These are phyloP conservation scores for Solanum hybrid DNA, from an alignment of 305 asterid species.

Conservation along the genomic window DNA sequence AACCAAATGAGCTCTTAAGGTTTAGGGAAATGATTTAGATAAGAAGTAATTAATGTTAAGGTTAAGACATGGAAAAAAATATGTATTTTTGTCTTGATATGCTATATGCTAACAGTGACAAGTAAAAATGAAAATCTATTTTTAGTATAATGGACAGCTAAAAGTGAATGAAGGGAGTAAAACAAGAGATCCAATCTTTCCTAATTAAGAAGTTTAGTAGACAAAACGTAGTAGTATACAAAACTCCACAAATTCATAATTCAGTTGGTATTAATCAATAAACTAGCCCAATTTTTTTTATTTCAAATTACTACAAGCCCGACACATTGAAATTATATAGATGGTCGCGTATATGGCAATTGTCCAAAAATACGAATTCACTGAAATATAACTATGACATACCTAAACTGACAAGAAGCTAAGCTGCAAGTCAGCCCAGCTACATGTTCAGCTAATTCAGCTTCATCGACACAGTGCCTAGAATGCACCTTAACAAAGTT, in stretches of 20 bases:
- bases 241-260: background rate
- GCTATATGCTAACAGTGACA: background rate
- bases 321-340: background rate
- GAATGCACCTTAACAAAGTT: constrained; percentile 62
- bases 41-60: background rate
- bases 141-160: background rate
- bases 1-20: background rate
- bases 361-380: background rate
- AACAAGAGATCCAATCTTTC: background rate
- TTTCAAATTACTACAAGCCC: background rate
- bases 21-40: background rate
- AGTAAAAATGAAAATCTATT: background rate
- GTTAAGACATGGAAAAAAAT: background rate
- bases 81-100: background rate
- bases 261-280: background rate
- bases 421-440: constrained; percentile 84
- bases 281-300: background rate
- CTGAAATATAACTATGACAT: constrained; percentile 6
- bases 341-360: background rate
- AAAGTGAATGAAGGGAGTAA: background rate
- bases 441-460: constrained; percentile 93
- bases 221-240: background rate
- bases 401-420: constrained; percentile 92
- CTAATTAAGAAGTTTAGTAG: background rate
- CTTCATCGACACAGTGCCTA: constrained; percentile 81